Base-by-base conservation (phyloP, 257 asterid genomes). In the Handroanthus guayacan region DNA sequence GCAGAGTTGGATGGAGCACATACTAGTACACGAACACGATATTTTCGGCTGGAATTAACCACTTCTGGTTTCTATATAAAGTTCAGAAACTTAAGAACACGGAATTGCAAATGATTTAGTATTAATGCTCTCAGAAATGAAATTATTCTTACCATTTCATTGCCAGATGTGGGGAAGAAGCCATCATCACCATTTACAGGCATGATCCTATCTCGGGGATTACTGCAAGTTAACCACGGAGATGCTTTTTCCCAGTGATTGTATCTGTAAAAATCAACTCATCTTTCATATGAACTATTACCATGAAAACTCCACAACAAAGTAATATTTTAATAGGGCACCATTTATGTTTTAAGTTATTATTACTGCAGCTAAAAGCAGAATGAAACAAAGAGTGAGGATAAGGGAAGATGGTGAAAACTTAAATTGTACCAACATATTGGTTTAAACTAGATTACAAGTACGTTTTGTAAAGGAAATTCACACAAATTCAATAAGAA, bases 1-100 rank as follows among this genome's bases (percentile, higher is more conserved):
- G 98, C 98, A 72, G 98, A 90, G 81, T 95, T 95, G 75, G 99
- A 95, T 54, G 99, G 99, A 71, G 99, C 98, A 84, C 99, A 95
- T 45, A 93, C 97, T 61, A 95, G 88, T 45, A 91, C 98, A 56
- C 97, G 98, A 57, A 91, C 92, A 63, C 99, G 98, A 85, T 95
- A 92, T 80, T 91, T 95, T 74, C 99, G 88, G 81, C 87, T 88
- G 75, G 99, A 87, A 66, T 89, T 88, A 44, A 95, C 93, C 74
- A 89, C 83, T 86, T 93, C 99, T 64, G 99, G 99, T 91, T 90
- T 95, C 99, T 95, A 74, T 34, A 81, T 38, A 64, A 62, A 43
- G 69, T 74, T 50, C 17, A 38, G 67, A 56, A 65, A 80, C 79
- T 50, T 85, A 75, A 80, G 55, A 72, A 67, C 34, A 60, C 12